Percentiles rank a stretch among this genome's conserved stretches.
These are phyloP conservation scores for Luvunga scandens DNA, from an alignment of 345 rosid species.

Conservation along the genomic window DNA sequence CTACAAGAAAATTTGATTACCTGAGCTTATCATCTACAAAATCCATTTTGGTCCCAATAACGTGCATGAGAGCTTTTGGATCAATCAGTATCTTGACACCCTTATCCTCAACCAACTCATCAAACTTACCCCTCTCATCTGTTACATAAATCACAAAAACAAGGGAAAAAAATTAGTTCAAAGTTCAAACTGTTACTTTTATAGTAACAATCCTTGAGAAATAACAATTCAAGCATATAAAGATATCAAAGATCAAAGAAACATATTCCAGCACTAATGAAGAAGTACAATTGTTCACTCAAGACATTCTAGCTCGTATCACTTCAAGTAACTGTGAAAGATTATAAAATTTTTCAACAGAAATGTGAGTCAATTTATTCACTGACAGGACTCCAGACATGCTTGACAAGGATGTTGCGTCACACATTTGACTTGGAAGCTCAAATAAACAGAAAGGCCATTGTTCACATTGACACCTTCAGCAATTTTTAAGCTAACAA, in stretches of 20 bases:
- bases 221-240: background rate
- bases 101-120: conserved; percentile 78
- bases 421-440: background rate
- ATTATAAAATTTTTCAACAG: background rate
- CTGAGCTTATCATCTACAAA: conserved; percentile 81
- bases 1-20: conserved; percentile 25
- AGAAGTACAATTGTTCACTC: background rate
- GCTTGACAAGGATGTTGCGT: background rate
- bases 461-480: background rate
- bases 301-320: background rate
- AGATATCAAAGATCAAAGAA: background rate
- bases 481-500: background rate
- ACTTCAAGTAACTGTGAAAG: background rate
- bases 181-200: background rate
- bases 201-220: background rate
- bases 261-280: background rate
- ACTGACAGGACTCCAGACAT: background rate
- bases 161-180: background rate
- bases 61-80: conserved; percentile 91
- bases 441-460: background rate
- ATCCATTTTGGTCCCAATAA: conserved; percentile 87
- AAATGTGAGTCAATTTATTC: background rate
- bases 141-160: conserved; percentile 4
- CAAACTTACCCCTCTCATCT: conserved; percentile 82
- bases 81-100: conserved; percentile 76